Base-by-base conservation (phyloP, 331 rosid species). In the Pyracantha coccinea region DNA sequence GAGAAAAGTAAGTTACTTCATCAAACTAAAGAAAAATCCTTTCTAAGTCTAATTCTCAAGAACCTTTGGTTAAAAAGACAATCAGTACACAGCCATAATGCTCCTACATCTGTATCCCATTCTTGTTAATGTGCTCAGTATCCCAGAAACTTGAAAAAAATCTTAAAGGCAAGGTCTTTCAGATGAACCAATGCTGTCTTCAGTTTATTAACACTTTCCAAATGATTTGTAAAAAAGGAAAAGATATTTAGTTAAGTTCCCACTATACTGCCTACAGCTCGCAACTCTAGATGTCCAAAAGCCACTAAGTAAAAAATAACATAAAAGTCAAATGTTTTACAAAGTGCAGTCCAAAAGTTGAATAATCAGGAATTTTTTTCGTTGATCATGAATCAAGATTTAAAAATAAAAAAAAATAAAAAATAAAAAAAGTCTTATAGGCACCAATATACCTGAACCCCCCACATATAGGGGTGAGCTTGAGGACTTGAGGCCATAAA, bases 401-500 rank as follows among this genome's bases (percentile, higher is more conserved):
- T n/a, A n/a, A n/a, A 38, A 38, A 38, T 14, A 8, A n/a, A n/a
- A n/a, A n/a, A n/a, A n/a, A n/a, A n/a, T n/a, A 15, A 47, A 9
- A 14, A 25, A 38, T 38, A 38, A 38, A 38, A 14, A 12, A 27
- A 57, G 19, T 61, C n/a, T 8, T 33, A 21, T 14, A 20, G 9
- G n/a, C 64, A 7, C 28, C 12, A 17, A 69, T 44, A 71, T 83
- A 93, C 99, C 96, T 94, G 97, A 78, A 94, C 97, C 45, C 99
- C 97, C 99, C 97, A 92, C 97, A 94, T 88, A 77, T 94, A 94
- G 53, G 99, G 97, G 81, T 89, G 97, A 74, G 96, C 91, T 74
- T 94, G 99, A 61, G 97, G 99, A 78, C 91, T 89, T 72, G 97
- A 88, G 8, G 99, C 97, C 93, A 94, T 38, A 81, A 78, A 94